phyloP scores from a whole-genome alignment of 495 filamentous ascomycete genomes.

The Letharia columbiana region DNA sequence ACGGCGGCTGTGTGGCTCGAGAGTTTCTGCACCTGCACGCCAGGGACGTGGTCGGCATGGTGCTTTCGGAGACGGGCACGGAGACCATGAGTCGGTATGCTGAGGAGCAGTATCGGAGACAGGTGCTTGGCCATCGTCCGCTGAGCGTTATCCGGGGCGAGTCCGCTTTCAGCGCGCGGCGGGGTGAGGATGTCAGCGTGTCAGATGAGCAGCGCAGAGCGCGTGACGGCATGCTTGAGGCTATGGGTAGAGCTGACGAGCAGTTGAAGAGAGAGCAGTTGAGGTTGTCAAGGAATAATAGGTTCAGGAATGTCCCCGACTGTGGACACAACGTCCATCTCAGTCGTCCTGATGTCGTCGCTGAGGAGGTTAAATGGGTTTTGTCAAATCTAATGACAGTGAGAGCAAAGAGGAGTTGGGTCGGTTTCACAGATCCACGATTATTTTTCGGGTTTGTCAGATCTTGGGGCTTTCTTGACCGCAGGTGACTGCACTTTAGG shows the following conservation, averaged over 20 bases:
- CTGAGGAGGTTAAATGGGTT: constrained; percentile 41
- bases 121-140: constrained; percentile 30
- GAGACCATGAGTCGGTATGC: constrained; percentile 34
- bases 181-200: not conserved
- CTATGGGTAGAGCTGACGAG: constrained; percentile 31
- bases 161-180: constrained; percentile 10
- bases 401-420: not conserved
- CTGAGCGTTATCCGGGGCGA: constrained; percentile 36
- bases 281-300: constrained; percentile 30
- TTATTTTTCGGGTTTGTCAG: not conserved
- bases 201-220: not conserved
- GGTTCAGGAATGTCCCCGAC: constrained; percentile 35
- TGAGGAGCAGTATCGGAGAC: constrained; percentile 32
- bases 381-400: constrained; percentile 2
- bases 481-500: not conserved
- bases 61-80: constrained; percentile 34
- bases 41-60: constrained; percentile 33
- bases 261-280: constrained; percentile 40
- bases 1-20: constrained; percentile 43
- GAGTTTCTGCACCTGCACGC: constrained; percentile 36
- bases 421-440: not conserved
- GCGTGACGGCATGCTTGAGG: not conserved
- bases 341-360: constrained; percentile 40
- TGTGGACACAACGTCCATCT: constrained; percentile 45
- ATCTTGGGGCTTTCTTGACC: not conserved